Base-by-base conservation (phyloP, 2,329 filamentous ascomycete genomes). In the Grosmannia penicillata region DNA sequence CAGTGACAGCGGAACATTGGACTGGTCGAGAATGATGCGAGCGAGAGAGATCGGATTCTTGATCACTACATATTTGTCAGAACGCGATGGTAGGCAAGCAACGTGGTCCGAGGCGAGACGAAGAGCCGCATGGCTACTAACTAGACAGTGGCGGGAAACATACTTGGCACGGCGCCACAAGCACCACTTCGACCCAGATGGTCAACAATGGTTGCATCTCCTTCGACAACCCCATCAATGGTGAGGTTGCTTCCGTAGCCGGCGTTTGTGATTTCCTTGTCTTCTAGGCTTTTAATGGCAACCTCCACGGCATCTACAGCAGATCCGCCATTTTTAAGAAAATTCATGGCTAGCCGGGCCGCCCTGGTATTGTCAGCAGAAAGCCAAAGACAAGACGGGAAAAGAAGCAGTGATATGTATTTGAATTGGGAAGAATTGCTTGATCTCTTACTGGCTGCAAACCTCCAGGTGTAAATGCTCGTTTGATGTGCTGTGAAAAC, bases 211-310 rank as follows among this genome's bases (percentile, higher is more conserved):
- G 85, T 87, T 39, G 91, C 91, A 63, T 98, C 91, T 49, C 87
- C 93, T 56, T 98, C 91, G 11, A 96, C 91, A 1, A 77, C 73
- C 2, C 91, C 91, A 48, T 95, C 81, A 45, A 93, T 82, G 32
- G 84, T 79, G 19, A 98, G 65, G 51, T 98, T 98, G 59, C 91
- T 98, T 33, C 93, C 91, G 54, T 82, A 96, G 0, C 91, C 91
- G 27, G 89, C 83, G 56, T 98, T 98, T 26, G 93, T 98, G 47
- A 98, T 93, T 51, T 95, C 86, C 41, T 82, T 78, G 54, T 98
- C 84, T 59, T 98, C 91, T 15, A 98, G 74, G 17, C 84, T 68
- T 48, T 80, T 83, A 51, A 98, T 76, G 23, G 91, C 85, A 36
- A 82, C 79, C 57, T 95, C 91, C 18, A 95, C 81, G 14, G 87